These are phyloP conservation scores for Cornus suecica DNA, from an alignment of 148 eudicot species.

Conservation along the genomic window DNA sequence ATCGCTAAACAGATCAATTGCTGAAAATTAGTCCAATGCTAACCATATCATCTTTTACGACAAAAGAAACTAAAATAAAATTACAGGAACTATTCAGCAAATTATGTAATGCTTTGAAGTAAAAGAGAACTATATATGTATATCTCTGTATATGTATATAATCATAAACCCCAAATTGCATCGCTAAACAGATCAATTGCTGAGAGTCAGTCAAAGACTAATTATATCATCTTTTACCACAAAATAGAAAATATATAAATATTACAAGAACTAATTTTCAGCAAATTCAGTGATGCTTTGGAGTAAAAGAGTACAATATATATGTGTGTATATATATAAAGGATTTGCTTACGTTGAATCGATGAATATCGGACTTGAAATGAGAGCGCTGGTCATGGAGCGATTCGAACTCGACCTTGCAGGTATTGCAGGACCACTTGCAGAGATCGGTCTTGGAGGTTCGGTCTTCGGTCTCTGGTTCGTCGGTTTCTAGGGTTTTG, in stretches of 20 bases:
- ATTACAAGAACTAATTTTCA: no score
- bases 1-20: not conserved
- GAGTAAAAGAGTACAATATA: not conserved
- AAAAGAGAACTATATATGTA: no score
- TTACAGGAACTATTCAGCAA: no score
- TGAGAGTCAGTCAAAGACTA: not conserved
- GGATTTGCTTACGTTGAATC: slow-evolving; percentile 60
- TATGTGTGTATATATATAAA: no score
- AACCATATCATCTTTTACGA: not conserved
- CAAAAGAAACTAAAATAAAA: no score
- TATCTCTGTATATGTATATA: no score
- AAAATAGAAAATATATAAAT: no score
- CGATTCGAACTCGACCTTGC: slow-evolving; percentile 73
- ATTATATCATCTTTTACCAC: no score
- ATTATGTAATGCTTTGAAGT: no score
- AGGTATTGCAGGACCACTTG: slow-evolving; percentile 79
- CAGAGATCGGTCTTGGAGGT: not conserved
- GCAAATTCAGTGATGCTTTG: no score
- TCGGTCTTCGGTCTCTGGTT: slow-evolving; percentile 11
- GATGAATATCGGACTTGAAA: slow-evolving; percentile 89
- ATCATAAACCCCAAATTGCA: not conserved
- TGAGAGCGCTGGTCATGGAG: slow-evolving; percentile 76
- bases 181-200: not conserved
- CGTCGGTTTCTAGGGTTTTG: slow-evolving; percentile 24
- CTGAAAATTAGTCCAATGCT: not conserved